A percentile compares a stretch with the other conserved stretches of the same genome.
These are phyloP conservation scores for Alternaria longipes DNA, from an alignment of 2,329 filamentous ascomycete genomes.

Conservation along the genomic window DNA sequence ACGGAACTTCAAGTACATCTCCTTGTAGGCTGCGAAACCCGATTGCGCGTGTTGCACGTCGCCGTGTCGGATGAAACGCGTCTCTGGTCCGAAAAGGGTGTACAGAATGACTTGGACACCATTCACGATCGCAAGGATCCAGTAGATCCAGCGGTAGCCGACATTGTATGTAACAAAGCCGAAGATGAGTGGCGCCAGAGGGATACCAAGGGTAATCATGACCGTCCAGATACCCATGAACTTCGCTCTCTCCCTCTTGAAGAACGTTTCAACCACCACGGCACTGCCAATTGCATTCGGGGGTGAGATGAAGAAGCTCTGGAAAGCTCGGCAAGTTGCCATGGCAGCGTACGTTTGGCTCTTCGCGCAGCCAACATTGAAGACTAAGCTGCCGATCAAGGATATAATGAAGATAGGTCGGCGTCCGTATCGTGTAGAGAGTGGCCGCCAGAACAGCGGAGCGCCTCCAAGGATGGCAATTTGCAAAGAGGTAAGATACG, in stretches of 20 bases:
- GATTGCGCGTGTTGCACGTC: constrained; percentile 41
- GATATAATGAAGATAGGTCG: constrained; percentile 65
- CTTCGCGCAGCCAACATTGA: constrained; percentile 65
- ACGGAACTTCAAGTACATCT: constrained; percentile 56
- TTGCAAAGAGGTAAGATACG: constrained; percentile 65
- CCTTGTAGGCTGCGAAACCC: constrained; percentile 53
- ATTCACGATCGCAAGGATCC: constrained; percentile 66
- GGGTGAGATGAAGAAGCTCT: constrained; percentile 65
- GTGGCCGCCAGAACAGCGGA: constrained; percentile 66
- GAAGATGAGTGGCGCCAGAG: constrained; percentile 53
- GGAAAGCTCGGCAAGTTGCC: constrained; percentile 62
- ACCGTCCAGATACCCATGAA: constrained; percentile 68
- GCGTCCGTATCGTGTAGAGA: constrained; percentile 64
- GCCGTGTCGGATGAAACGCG: constrained; percentile 60
- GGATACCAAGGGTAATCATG: constrained; percentile 61
- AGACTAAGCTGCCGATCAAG: constrained; percentile 57
- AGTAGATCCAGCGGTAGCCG: constrained; percentile 68
- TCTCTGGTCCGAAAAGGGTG: constrained; percentile 61
- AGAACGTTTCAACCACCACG: constrained; percentile 67
- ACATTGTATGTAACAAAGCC: constrained; percentile 61
- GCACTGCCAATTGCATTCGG: constrained; percentile 64
- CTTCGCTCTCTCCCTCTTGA: constrained; percentile 62
- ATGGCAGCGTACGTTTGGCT: constrained; percentile 60
- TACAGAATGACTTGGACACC: constrained; percentile 66
- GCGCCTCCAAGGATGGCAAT: constrained; percentile 64